Base-by-base conservation (phyloP, 2,329 filamentous ascomycete genomes). In the Didymella glomerata region DNA sequence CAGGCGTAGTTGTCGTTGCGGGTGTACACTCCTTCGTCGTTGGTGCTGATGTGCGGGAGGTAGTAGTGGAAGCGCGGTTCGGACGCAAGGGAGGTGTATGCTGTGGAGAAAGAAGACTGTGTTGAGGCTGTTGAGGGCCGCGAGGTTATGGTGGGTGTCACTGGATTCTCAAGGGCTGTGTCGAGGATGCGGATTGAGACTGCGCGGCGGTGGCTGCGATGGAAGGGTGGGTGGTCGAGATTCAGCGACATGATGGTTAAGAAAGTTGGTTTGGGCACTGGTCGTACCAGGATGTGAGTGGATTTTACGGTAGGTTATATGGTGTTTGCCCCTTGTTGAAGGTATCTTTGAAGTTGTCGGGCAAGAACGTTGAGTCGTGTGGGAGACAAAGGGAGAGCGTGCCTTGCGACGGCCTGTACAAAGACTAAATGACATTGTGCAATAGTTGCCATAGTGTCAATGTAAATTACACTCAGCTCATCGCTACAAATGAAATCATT, bases 121-220 rank as follows among this genome's bases (percentile, higher is more conserved):
- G 40, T 30, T 18, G 46, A 49, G 18, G 53, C 28, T 2, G 38
- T 22, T 5, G 28, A 30, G 3, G 38, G 30, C 0, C 69, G 73
- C 0, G 53, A 25, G 2, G 65, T 65, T 24, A 36, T 70, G 44
- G 66, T 60, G 47, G 63, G 32, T 6, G 14, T n/a, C 3, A 18
- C 2, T 16, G 44, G 63, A 34, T 22, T 69, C 44, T 65, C 61
- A 45, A 51, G 61, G 45, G 38, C 22, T 32, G 27, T 28, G 44
- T 28, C 20, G 28, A 44, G 52, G 24, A 22, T 36, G 16, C 4
- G 45, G 25, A 42, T 6, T 25, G 50, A 40, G 14, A 20, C 6
- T 18, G 47, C 25, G 32, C 14, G 40, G 4, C n/a, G 44, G 46
- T 44, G 40, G 11, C 25, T 4, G 18, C 10, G 25, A 18, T 16